Percentiles rank a stretch among this genome's conserved stretches.
Conservation (phyloP, 73 alveolate genomes). For the Effrenium voratum region DNA sequence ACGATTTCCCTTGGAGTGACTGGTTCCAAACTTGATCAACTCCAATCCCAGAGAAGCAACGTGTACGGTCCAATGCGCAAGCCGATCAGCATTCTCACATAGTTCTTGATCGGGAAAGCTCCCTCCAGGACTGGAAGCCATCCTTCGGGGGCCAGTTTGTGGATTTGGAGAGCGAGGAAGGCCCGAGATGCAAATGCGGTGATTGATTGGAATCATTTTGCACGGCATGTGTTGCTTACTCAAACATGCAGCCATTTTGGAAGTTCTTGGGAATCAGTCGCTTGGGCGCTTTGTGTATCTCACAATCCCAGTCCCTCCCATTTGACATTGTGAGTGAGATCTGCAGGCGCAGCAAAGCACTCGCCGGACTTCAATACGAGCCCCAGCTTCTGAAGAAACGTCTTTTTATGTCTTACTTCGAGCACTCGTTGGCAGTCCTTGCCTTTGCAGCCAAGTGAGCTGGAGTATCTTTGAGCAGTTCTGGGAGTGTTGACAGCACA, state of each 20-base stretch:
- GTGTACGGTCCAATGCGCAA: too few relatives aligned
- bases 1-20: too few relatives aligned
- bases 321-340: not conserved
- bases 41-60: too few relatives aligned
- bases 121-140: not conserved
- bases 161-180: not conserved
- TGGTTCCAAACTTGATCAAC: too few relatives aligned
- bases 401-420: too few relatives aligned
- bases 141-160: not conserved
- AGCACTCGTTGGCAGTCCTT: too few relatives aligned
- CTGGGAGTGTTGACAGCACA: not conserved
- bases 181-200: not conserved
- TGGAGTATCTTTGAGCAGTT: not conserved
- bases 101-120: too few relatives aligned
- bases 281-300: not conserved
- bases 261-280: not conserved
- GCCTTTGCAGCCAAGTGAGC: not conserved
- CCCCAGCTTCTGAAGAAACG: too few relatives aligned
- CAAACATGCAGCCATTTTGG: not conserved
- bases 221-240: not conserved
- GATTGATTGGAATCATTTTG: not conserved
- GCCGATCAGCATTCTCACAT: too few relatives aligned
- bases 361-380: constrained; percentile 68
- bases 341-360: not conserved
- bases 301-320: not conserved